Evolutionary conservation across 176 grass and related monocot species (phyloP).

Genomic region (Eragrostis curvula): DNA sequence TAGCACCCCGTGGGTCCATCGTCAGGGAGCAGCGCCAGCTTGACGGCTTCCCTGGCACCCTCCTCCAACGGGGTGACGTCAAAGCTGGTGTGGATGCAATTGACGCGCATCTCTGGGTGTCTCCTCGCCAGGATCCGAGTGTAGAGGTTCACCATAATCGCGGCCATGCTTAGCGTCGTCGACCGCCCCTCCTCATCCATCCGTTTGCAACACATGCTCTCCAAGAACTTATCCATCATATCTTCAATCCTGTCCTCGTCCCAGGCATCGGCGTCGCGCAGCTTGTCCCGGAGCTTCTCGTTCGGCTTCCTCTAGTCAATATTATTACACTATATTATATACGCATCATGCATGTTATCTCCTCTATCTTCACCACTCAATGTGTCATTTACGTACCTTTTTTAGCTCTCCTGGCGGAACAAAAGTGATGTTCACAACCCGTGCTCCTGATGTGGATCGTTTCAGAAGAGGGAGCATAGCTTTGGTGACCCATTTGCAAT

Average conservation of each 20-base stretch:
- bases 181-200: conserved; percentile 65
- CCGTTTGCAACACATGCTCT: conserved; percentile 46
- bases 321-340: too few relatives aligned
- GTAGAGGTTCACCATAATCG: conserved; percentile 60
- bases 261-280: conserved; percentile 42
- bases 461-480: conserved; percentile 65
- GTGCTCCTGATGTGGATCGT: conserved; percentile 52
- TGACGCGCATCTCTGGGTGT: conserved; percentile 47
- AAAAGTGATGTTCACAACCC: conserved; percentile 66
- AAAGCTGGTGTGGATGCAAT: conserved; percentile 58
- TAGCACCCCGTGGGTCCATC: conserved; percentile 51
- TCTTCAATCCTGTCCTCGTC: conserved; percentile 28
- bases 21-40: conserved; percentile 52
- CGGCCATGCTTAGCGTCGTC: conserved; percentile 67
- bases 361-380: too few relatives aligned
- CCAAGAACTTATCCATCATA: conserved; percentile 48
- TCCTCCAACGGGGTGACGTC: conserved; percentile 47
- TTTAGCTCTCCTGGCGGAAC: conserved; percentile 66
- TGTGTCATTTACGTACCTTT: conserved; percentile 1
- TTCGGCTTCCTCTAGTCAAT: conserved; percentile 57
- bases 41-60: conserved; percentile 60
- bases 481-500: conserved; percentile 60
- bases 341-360: too few relatives aligned
- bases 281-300: conserved; percentile 47
- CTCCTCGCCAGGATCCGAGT: conserved; percentile 51